A percentile compares a stretch with the other conserved stretches of the same genome.
phyloP scores from a whole-genome alignment of 352 stramenopile genomes.

The Phytopythium delawarense region DNA sequence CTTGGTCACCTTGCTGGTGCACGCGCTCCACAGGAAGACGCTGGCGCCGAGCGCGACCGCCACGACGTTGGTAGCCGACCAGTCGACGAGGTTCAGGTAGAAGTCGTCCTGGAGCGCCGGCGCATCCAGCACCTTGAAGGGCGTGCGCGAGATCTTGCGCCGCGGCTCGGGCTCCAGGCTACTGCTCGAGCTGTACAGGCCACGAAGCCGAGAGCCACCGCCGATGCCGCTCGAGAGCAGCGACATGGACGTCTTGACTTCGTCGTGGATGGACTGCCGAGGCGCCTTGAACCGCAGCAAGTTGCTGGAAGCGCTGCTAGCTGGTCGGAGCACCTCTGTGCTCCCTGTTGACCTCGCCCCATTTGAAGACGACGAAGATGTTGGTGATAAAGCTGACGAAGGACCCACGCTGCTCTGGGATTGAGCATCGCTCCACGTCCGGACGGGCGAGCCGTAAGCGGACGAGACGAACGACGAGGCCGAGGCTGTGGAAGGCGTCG shows the following conservation, averaged over 20 bases:
- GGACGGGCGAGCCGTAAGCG: conserved; percentile 1
- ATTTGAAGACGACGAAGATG: background rate
- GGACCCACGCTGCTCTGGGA: background rate
- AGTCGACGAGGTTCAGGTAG: conserved; percentile 98
- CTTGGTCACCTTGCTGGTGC: conserved; percentile 91
- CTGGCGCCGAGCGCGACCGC: conserved; percentile 91
- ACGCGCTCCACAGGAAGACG: conserved; percentile 96
- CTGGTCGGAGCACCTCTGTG: background rate
- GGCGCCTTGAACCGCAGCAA: conserved; percentile 73
- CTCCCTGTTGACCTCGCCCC: background rate
- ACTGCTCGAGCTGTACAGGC: conserved; percentile 19
- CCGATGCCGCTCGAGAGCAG: conserved; percentile 20
- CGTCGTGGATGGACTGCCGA: conserved; percentile 49
- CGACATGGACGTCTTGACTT: conserved; percentile 51
- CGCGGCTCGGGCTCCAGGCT: conserved; percentile 16
- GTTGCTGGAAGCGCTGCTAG: conserved; percentile 42
- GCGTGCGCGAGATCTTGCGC: conserved; percentile 89
- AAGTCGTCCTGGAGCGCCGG: conserved; percentile 97
- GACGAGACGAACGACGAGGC: conserved; percentile 7
- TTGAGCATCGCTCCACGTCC: background rate
- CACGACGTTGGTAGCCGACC: conserved; percentile 94
- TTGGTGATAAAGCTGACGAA: background rate
- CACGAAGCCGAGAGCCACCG: background rate
- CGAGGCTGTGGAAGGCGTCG: background rate
- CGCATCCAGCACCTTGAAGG: conserved; percentile 97